These are phyloP conservation scores for Oldenlandia corymbosa DNA, from an alignment of 257 asterid species.

Conservation along the genomic window DNA sequence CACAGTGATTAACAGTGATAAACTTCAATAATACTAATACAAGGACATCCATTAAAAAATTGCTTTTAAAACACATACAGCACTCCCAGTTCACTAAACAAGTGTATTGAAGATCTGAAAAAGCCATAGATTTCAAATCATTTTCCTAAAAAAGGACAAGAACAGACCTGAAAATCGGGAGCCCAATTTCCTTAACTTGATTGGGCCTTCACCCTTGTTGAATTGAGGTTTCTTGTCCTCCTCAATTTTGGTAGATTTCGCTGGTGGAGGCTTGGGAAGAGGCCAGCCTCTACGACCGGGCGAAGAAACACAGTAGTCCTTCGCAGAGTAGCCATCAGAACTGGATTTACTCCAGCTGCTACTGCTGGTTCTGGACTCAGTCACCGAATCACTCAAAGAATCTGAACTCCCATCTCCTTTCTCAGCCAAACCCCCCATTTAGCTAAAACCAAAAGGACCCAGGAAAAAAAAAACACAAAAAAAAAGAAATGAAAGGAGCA, in stretches of 20 bases:
- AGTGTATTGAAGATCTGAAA: background rate
- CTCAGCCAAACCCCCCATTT: slow-evolving; percentile 48
- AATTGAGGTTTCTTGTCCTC: slow-evolving; percentile 17
- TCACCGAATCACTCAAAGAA: slow-evolving; percentile 38
- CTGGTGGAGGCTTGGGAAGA: slow-evolving; percentile 33
- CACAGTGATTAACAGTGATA: background rate
- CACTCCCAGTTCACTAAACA: background rate
- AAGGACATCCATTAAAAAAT: background rate
- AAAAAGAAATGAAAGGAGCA: background rate
- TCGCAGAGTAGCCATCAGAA: slow-evolving; percentile 33
- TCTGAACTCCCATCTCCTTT: slow-evolving; percentile 28
- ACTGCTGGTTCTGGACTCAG: slow-evolving; percentile 40
- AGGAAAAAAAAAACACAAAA: background rate
- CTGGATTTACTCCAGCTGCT: slow-evolving; percentile 42
- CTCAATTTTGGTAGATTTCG: slow-evolving; percentile 30
- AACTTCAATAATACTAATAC: background rate
- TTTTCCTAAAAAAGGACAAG: background rate
- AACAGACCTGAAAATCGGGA: slow-evolving; percentile 55
- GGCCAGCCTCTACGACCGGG: slow-evolving; percentile 60
- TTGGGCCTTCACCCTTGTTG: slow-evolving; percentile 24
- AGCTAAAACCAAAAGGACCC: slow-evolving; percentile 22
- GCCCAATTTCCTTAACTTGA: slow-evolving; percentile 32
- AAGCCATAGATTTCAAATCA: background rate
- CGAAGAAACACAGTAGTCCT: slow-evolving; percentile 16
- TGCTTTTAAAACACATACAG: background rate